Base-by-base conservation (phyloP, 371 early-diverging fungal genomes). In the Circinella umbellata region DNA sequence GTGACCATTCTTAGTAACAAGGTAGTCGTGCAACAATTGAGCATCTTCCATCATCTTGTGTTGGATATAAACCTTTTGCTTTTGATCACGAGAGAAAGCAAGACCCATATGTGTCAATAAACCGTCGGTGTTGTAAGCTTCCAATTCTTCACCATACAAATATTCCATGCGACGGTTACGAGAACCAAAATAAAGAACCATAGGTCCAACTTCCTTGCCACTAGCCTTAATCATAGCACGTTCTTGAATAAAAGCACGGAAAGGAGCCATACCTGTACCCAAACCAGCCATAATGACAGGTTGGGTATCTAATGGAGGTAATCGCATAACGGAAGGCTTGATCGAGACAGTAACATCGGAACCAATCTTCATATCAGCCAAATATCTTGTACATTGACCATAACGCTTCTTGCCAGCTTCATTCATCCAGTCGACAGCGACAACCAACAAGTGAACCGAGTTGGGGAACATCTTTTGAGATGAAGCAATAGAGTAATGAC, bases 191-290 rank as follows among this genome's bases (percentile, higher is more conserved):
- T 96, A 97, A 46, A 97, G 84, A 6, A 91, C 88, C 90, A 96
- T 95, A 38, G 95, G 95, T 13, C 98, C 98, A 27, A 96, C 92
- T 51, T 91, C 77, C 46, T 84, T 83, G 66, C 95, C 95, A 71
- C 90, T 82, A 49, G 87, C 81, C 82, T 90, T 90, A 69, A 88
- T 86, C 78, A 91, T 82, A 11, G 91, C 89, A 70, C 97, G 92
- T 79, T 96, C 97, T 80, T 97, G 93, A 76, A 97, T 93, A 70
- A 97, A 97, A 3, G 96, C 97, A 69, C 95, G 92, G 93, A 96
- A 96, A 46, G 98, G 98, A 18, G 98, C 98, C 95, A 97, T 96
- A 72, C 98, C 98, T 8, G 98, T 97, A 75, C 97, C 97, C 47
- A 97, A 88, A 73, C 98, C 98, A 60, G 97, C 93, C 95, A 97